These are phyloP conservation scores for Exophiala aquamarina DNA, from an alignment of 2,329 filamentous ascomycete genomes.

Conservation along the genomic window DNA sequence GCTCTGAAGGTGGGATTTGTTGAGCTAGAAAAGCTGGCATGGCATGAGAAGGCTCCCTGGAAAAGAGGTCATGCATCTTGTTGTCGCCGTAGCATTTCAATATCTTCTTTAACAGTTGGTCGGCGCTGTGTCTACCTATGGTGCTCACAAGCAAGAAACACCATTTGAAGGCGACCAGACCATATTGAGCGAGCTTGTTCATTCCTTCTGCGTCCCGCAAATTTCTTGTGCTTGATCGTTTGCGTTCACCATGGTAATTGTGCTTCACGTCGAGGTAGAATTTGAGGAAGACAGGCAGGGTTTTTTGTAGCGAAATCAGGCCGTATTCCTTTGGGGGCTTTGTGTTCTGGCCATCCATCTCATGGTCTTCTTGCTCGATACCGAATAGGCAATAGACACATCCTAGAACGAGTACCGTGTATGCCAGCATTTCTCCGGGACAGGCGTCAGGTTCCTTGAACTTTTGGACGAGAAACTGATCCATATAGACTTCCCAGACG, in stretches of 20 bases:
- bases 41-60: background rate
- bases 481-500: slow-evolving; percentile 8
- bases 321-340: slow-evolving; percentile 1
- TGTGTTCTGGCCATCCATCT: background rate
- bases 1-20: slow-evolving; percentile 1
- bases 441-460: background rate
- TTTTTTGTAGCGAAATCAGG: slow-evolving; percentile 7
- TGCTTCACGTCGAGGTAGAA: slow-evolving; percentile 11
- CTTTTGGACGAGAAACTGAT: slow-evolving; percentile 7
- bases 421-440: slow-evolving; percentile 13
- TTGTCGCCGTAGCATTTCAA: slow-evolving; percentile 24
- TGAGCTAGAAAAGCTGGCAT: slow-evolving; percentile 15
- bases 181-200: slow-evolving; percentile 12
- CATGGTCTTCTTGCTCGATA: background rate
- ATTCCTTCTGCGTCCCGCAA: background rate
- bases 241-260: background rate
- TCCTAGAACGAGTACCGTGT: slow-evolving; percentile 12
- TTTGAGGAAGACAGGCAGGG: slow-evolving; percentile 16
- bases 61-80: slow-evolving; percentile 25
- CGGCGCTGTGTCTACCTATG: slow-evolving; percentile 4
- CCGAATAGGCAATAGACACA: slow-evolving; percentile 11
- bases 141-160: slow-evolving; percentile 15
- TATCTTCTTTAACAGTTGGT: slow-evolving; percentile 20
- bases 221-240: background rate
- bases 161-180: slow-evolving; percentile 16